phyloP scores from a whole-genome alignment of 75 land plant species.

The Azolla pinnata region DNA sequence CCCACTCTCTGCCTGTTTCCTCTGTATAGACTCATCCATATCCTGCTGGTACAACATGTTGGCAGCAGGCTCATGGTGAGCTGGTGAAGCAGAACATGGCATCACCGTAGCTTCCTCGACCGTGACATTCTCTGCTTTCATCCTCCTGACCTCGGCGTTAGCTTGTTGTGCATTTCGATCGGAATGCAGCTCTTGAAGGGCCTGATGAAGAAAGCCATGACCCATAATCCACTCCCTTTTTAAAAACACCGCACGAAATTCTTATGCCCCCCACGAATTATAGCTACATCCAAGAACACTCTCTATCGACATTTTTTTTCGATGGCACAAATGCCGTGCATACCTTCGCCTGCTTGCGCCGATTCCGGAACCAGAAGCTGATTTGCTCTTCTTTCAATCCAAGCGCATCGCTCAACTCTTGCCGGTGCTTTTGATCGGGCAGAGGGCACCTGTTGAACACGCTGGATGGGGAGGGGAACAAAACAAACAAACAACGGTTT shows the following conservation, averaged over 20 bases:
- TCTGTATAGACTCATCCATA: not conserved
- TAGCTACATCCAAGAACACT: not conserved
- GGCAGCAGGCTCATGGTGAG: too few species aligned
- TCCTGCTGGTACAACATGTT: not conserved
- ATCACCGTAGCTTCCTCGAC: not conserved
- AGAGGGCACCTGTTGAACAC: constrained; percentile 14
- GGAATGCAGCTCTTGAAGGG: not conserved
- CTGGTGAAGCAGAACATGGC: not conserved
- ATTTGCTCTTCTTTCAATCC: constrained; percentile 10
- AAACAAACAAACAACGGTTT: not conserved
- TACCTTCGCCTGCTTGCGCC: constrained; percentile 12
- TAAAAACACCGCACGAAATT: not conserved
- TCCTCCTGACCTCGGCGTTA: not conserved
- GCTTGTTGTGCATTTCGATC: constrained; percentile 6
- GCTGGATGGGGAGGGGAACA: not conserved
- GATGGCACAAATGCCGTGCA: not conserved
- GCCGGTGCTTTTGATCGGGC: constrained; percentile 14
- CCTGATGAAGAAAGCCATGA: not conserved
- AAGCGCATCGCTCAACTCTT: constrained; percentile 11
- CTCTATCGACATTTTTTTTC: not conserved
- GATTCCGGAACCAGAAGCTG: constrained; percentile 16
- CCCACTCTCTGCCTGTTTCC: not conserved
- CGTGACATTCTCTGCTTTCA: constrained; percentile 2
- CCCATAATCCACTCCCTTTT: not conserved
- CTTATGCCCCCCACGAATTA: not conserved